phyloP scores from a whole-genome alignment of 73 alveolate genomes.

The Durusdinium trenchii region DNA sequence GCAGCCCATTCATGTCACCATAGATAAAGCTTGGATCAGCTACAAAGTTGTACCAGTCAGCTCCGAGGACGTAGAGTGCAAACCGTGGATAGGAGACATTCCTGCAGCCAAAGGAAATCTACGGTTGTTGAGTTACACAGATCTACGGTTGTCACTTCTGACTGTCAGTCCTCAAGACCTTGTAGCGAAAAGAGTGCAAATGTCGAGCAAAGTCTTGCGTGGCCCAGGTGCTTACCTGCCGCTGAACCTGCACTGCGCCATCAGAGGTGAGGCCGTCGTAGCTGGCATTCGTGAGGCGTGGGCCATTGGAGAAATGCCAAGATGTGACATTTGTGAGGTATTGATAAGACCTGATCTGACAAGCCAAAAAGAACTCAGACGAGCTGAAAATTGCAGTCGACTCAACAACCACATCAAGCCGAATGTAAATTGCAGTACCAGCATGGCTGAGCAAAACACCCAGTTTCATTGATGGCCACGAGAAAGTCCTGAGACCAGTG shows the following conservation, averaged over 20 bases:
- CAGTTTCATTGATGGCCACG: conserved; percentile 39
- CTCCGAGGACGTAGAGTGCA: conserved; percentile 73
- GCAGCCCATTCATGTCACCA: neutral
- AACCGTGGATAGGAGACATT: conserved; percentile 44
- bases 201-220: conserved; percentile 53
- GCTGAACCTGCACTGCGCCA: conserved; percentile 47
- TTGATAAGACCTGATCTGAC: conserved; percentile 37
- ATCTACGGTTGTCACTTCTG: neutral
- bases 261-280: conserved; percentile 48
- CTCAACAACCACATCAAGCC: too few relatives aligned
- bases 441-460: neutral
- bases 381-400: too few relatives aligned
- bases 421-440: neutral
- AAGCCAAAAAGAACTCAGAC: too few relatives aligned
- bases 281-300: conserved; percentile 65
- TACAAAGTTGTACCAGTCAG: conserved; percentile 70
- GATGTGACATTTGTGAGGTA: conserved; percentile 71
- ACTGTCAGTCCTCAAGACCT: conserved; percentile 11
- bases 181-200: conserved; percentile 51
- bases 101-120: neutral
- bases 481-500: conserved; percentile 28
- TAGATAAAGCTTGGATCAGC: conserved; percentile 14
- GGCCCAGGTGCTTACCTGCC: conserved; percentile 78
- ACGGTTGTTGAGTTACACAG: neutral
- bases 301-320: conserved; percentile 58